Evolutionary conservation across 192 early-diverging fungal genomes (phyloP).

Genomic region (Martensiomyces pterosporus): DNA sequence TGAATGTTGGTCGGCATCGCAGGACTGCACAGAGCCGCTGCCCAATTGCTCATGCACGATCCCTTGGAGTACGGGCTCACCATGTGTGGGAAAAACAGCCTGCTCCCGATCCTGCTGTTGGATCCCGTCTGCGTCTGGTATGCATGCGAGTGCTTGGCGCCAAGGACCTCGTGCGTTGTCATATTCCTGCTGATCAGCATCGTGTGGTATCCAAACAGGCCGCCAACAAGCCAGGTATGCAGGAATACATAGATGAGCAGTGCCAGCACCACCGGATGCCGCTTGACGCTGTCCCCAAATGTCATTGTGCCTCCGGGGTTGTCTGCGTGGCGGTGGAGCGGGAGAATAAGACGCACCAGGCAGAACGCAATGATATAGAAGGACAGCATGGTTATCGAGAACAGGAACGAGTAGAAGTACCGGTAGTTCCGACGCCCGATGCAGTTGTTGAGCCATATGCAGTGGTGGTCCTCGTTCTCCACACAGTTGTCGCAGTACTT

Average conservation of each 20-base stretch:
- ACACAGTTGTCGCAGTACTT: constrained; percentile 88
- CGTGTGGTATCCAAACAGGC: constrained; percentile 73
- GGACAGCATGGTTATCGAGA: constrained; percentile 57
- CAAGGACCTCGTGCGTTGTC: constrained; percentile 88
- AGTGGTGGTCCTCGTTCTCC: constrained; percentile 84
- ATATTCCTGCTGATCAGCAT: constrained; percentile 65
- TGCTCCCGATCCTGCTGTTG: constrained; percentile 1
- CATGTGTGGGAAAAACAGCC: constrained; percentile 11
- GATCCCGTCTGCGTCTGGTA: background rate
- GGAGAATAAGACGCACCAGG: constrained; percentile 56
- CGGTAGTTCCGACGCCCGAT: constrained; percentile 80
- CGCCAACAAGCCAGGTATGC: constrained; percentile 57
- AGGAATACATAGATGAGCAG: constrained; percentile 63
- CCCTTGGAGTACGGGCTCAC: constrained; percentile 35
- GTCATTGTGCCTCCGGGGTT: constrained; percentile 18
- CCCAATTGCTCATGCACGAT: constrained; percentile 43
- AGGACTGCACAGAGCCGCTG: constrained; percentile 33
- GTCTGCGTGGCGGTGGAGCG: constrained; percentile 17
- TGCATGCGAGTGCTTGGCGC: constrained; percentile 13
- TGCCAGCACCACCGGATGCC: constrained; percentile 52
- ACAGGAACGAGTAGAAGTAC: constrained; percentile 77
- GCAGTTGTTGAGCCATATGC: constrained; percentile 93
- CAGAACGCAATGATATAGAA: constrained; percentile 59
- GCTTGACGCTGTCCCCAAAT: constrained; percentile 40
- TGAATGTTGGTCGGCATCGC: constrained; percentile 27